A percentile compares a stretch with the other conserved stretches of the same genome.
Conservation (phyloP, 2,329 filamentous ascomycete genomes). For the Neofusicoccum umdonicola region DNA sequence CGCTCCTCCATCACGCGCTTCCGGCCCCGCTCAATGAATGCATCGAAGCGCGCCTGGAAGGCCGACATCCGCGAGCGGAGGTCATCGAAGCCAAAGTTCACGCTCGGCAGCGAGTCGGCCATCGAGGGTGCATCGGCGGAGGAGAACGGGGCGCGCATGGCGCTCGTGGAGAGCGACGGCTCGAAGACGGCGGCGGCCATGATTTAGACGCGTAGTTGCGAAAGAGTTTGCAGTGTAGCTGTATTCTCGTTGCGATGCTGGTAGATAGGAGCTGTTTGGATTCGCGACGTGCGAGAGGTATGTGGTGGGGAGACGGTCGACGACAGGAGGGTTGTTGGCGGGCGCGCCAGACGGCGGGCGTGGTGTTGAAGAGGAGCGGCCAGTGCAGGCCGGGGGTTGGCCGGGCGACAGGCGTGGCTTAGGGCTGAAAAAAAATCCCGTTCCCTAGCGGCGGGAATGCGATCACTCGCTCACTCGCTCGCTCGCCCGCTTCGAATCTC, state of each 20-base stretch:
- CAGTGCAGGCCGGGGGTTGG: background rate
- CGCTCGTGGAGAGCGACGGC: conserved; percentile 64
- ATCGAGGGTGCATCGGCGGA: conserved; percentile 60
- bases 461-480: background rate
- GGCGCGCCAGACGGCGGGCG: background rate
- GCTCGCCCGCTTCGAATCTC: background rate
- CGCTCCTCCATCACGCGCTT: conserved; percentile 89
- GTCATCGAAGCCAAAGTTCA: conserved; percentile 96
- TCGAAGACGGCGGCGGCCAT: conserved; percentile 60
- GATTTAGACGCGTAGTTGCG: background rate
- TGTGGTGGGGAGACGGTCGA: background rate
- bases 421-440: conserved; percentile 11
- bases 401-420: background rate
- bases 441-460: background rate
- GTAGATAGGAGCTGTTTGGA: background rate
- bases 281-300: background rate
- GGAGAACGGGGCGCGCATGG: conserved; percentile 57
- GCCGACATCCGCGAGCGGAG: conserved; percentile 91
- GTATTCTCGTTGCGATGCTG: background rate
- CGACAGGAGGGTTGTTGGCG: background rate
- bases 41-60: conserved; percentile 87
- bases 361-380: background rate
- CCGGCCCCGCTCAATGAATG: conserved; percentile 87
- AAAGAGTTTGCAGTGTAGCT: too few species aligned
- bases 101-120: conserved; percentile 76